Conservation (phyloP, 75 land plant species). For the Adiantum capillusveneris region DNA sequence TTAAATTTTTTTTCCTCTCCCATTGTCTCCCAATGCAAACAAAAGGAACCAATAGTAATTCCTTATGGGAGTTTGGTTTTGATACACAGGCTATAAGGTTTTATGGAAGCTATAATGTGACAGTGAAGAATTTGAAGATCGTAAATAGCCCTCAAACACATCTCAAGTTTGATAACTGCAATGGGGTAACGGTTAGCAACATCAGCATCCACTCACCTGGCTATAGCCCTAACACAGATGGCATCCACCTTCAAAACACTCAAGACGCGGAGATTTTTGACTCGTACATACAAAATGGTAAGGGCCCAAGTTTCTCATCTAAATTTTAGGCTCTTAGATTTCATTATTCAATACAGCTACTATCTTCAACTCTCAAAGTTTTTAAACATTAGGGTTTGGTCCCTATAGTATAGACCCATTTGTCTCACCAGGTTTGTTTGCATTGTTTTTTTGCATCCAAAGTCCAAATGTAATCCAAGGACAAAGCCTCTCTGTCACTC, state of each 20-base stretch:
- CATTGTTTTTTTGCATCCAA: too few species aligned
- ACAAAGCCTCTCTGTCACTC: too few species aligned
- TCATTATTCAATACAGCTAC: too few species aligned
- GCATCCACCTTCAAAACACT: slow-evolving; percentile 90
- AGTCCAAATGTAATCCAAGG: too few species aligned
- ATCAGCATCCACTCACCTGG: slow-evolving; percentile 57
- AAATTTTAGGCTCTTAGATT: too few species aligned
- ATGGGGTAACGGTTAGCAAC: slow-evolving; percentile 38
- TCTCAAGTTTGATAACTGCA: slow-evolving; percentile 83
- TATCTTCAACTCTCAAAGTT: background rate
- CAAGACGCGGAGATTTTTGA: slow-evolving; percentile 41
- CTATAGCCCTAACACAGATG: slow-evolving; percentile 91
- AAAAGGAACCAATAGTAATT: too few species aligned
- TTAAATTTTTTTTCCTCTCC: too few species aligned
- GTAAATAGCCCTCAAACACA: slow-evolving; percentile 85
- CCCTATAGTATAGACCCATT: too few species aligned
- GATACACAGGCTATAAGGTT: slow-evolving; percentile 89
- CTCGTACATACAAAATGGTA: slow-evolving; percentile 61
- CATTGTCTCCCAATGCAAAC: too few species aligned
- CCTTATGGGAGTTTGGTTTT: too few species aligned
- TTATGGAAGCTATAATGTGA: slow-evolving; percentile 77
- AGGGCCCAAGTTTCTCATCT: background rate
- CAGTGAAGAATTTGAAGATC: slow-evolving; percentile 68
- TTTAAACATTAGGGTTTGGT: too few species aligned
- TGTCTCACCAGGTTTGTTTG: too few species aligned